phyloP scores from a whole-genome alignment of 768 basidiomycete genomes.

The Erythrobasidium yunnanense region DNA sequence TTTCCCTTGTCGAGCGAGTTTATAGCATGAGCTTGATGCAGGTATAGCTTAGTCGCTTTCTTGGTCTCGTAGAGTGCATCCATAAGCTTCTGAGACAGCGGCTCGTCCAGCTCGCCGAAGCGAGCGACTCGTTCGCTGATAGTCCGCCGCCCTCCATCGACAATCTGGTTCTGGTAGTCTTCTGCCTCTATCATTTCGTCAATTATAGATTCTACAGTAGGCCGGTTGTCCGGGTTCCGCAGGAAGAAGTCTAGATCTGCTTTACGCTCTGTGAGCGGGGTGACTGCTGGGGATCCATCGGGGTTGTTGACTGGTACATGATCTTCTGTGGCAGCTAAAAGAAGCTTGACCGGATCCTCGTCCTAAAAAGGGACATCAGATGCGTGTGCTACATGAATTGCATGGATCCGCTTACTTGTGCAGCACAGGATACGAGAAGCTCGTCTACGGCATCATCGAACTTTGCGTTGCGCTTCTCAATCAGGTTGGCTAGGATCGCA shows the following conservation, averaged over 20 bases:
- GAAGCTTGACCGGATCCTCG: slow-evolving; percentile 55
- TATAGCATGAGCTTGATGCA: slow-evolving; percentile 63
- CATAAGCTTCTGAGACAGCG: slow-evolving; percentile 52
- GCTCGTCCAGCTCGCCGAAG: slow-evolving; percentile 52
- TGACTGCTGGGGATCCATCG: slow-evolving; percentile 17
- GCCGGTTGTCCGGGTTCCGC: slow-evolving; percentile 46
- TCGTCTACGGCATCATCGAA: slow-evolving; percentile 61
- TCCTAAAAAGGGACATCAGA: slow-evolving; percentile 22
- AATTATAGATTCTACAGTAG: slow-evolving; percentile 53
- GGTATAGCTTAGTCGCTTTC: slow-evolving; percentile 56
- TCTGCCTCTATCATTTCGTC: slow-evolving; percentile 51
- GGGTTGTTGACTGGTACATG: slow-evolving; percentile 60
- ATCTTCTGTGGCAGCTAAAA: slow-evolving; percentile 58
- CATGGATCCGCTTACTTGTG: slow-evolving; percentile 33
- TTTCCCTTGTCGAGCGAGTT: slow-evolving; percentile 45
- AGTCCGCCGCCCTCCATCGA: slow-evolving; percentile 47
- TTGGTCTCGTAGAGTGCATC: slow-evolving; percentile 53
- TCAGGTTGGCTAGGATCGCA: slow-evolving; percentile 48
- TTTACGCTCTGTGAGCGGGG: slow-evolving; percentile 21
- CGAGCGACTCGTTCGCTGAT: slow-evolving; percentile 50
- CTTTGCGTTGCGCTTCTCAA: slow-evolving; percentile 57
- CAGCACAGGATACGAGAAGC: slow-evolving; percentile 43
- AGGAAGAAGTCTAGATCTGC: slow-evolving; percentile 36
- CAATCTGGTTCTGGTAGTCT: slow-evolving; percentile 65
- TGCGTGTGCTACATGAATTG: not conserved